Conservation (phyloP, 176 grass and related monocot species). For the Oryza nivara region DNA sequence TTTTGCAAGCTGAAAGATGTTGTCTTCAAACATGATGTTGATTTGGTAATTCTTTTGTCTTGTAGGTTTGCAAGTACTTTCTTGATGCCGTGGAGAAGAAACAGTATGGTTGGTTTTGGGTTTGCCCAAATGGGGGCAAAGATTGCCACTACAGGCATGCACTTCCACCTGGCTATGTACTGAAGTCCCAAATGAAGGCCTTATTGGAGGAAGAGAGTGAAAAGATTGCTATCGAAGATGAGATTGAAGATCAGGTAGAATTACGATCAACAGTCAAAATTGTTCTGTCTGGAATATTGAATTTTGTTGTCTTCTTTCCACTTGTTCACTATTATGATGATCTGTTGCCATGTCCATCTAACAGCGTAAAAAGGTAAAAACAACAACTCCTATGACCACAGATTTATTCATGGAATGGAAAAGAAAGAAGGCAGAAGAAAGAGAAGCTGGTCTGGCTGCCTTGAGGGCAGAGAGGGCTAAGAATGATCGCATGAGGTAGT, state of each 20-base stretch:
- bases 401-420: constrained; percentile 97
- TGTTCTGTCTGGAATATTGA: background rate
- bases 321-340: constrained; percentile 21
- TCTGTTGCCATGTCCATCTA: constrained; percentile 35
- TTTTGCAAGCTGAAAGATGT: constrained; percentile 8
- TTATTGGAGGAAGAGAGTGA: constrained; percentile 95
- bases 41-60: constrained; percentile 31
- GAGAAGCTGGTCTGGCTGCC: constrained; percentile 74
- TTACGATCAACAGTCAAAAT: constrained; percentile 31
- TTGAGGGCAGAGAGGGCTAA: constrained; percentile 89
- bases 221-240: constrained; percentile 90
- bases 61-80: constrained; percentile 94
- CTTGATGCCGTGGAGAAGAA: constrained; percentile 99
- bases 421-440: constrained; percentile 90
- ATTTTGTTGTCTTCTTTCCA: constrained; percentile 20
- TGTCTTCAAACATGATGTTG: constrained; percentile 12
- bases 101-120: constrained; percentile 99
- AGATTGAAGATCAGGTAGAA: constrained; percentile 93
- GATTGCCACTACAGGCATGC: constrained; percentile 98
- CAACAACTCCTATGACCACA: constrained; percentile 75
- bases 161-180: constrained; percentile 88
- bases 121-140: constrained; percentile 90
- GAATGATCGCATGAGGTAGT: constrained; percentile 99
- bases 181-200: constrained; percentile 99
- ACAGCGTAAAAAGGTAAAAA: constrained; percentile 78